Base-by-base conservation (phyloP, 2,329 filamentous ascomycete species). In the Cladosporium sp. region DNA sequence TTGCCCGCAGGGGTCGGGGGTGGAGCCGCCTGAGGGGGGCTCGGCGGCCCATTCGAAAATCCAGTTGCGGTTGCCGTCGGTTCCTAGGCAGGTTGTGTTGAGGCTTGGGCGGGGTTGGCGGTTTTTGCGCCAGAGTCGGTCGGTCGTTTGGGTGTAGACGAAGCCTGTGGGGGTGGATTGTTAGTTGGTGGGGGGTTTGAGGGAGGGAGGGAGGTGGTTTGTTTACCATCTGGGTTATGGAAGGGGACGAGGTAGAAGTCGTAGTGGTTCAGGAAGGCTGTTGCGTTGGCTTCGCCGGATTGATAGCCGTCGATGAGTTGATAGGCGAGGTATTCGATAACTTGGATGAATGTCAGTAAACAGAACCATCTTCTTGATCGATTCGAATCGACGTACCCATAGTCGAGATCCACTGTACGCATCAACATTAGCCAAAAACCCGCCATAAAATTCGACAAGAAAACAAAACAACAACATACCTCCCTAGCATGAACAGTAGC, bases 241-340 rank as follows among this genome's bases (percentile, higher is more conserved):
- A 83, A 67, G 3, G 81, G 80, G 53, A 84, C 73, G 56, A 86
- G 75, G 63, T 83, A 84, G 56, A 83, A 83, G 66, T 86, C 84
- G 60, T 82, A 84, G 49, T 72, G 78, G 64, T 84, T 74, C 19
- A 85, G 71, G 47, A 78, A 73, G 1, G 65, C 60, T 33, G 64
- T 70, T 33, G 75, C 65, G 4, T 65, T 62, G 1, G 66, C 57
- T n/a, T 66, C 56, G 15, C 52, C 57, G 15, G 64, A 63, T 27
- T 59, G 60, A 57, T 78, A 79, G 43, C 72, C 70, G 30, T 67
- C 67, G 15, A 81, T 64, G 27, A 83, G 67, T 15, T 70, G 65
- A 53, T 73, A 74, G 8, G 74, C 71, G 13, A 79, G 64, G 60
- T 79, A 82, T 60, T 82, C 78, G 35, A 73, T 48, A 9, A 48